Percentiles rank a stretch among this genome's conserved stretches.
Evolutionary conservation across 2,329 filamentous ascomycete genomes (phyloP).

Genomic region (Diaporthe velutina): DNA sequence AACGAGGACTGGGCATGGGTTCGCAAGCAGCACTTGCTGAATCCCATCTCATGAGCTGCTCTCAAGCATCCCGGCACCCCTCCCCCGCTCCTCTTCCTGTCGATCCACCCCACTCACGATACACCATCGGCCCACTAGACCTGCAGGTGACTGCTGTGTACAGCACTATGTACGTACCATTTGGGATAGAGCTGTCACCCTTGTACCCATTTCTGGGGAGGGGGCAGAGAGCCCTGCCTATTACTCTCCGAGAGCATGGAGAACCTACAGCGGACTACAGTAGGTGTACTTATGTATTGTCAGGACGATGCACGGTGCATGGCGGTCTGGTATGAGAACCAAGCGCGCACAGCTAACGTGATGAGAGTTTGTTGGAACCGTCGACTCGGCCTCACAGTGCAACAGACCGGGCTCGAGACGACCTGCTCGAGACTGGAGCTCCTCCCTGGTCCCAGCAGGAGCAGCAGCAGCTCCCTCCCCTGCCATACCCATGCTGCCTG

Average conservation of each 20-base stretch:
- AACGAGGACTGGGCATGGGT: neutral
- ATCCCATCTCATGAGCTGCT: conserved; percentile 25
- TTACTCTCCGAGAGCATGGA: neutral
- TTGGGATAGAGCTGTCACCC: conserved; percentile 27
- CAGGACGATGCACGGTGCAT: too few species aligned
- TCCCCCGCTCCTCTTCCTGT: conserved; percentile 30
- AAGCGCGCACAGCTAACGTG: neutral
- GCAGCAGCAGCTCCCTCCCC: conserved; percentile 15
- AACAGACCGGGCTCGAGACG: neutral
- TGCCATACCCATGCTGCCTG: neutral
- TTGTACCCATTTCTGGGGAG: neutral
- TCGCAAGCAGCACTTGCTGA: neutral
- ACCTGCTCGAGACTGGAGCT: conserved; percentile 2
- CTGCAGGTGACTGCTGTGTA: conserved; percentile 32
- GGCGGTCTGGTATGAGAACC: neutral
- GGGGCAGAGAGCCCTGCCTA: neutral
- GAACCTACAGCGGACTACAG: neutral
- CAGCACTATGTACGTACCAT: conserved; percentile 24
- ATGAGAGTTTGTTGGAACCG: conserved; percentile 3
- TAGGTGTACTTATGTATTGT: too few species aligned
- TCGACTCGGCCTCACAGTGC: neutral
- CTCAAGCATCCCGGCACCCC: conserved; percentile 24
- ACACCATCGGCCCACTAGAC: conserved; percentile 30
- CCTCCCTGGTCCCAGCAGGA: neutral
- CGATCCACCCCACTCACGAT: conserved; percentile 32